Conservation (phyloP, 805 yeast species). For the Priceomyces carsonii region DNA sequence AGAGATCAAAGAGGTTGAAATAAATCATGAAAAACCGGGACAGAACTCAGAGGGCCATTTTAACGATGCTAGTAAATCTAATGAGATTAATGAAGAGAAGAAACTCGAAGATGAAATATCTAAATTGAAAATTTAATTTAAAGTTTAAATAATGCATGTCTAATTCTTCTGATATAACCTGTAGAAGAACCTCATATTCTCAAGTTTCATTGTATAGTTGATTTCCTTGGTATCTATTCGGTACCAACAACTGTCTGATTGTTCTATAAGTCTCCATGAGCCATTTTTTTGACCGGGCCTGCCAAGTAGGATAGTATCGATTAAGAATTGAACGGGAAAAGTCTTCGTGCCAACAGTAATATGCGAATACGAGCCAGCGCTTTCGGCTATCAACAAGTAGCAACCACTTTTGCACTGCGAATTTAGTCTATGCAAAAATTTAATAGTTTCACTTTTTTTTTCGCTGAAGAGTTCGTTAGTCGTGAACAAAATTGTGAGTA, state of each 20-base stretch:
- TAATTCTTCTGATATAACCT: constrained; percentile 64
- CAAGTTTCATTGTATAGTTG: constrained; percentile 66
- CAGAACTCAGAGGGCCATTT: not conserved
- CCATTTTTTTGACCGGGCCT: constrained; percentile 42
- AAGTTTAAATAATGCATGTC: constrained; percentile 2
- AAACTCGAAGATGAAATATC: constrained; percentile 11
- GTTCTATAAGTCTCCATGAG: constrained; percentile 64
- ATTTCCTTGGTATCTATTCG: constrained; percentile 52
- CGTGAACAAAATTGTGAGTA: constrained; percentile 78
- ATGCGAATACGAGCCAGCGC: constrained; percentile 89
- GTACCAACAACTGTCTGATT: constrained; percentile 82
- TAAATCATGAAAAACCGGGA: constrained; percentile 1
- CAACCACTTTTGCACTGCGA: constrained; percentile 55
- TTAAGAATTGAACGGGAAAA: constrained; percentile 79
- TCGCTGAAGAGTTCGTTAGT: constrained; percentile 83
- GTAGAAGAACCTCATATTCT: constrained; percentile 85
- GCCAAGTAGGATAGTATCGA: constrained; percentile 71
- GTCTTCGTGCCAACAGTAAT: constrained; percentile 71
- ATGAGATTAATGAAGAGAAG: constrained; percentile 2
- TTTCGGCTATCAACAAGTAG: constrained; percentile 68
- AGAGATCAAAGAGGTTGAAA: constrained; percentile 7
- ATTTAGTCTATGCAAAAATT: constrained; percentile 56
- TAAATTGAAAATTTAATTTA: constrained; percentile 11
- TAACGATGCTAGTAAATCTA: constrained; percentile 3
- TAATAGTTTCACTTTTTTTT: constrained; percentile 60